phyloP scores from a whole-genome alignment of 2,329 filamentous ascomycete species.

The Fusarium coffeatum region DNA sequence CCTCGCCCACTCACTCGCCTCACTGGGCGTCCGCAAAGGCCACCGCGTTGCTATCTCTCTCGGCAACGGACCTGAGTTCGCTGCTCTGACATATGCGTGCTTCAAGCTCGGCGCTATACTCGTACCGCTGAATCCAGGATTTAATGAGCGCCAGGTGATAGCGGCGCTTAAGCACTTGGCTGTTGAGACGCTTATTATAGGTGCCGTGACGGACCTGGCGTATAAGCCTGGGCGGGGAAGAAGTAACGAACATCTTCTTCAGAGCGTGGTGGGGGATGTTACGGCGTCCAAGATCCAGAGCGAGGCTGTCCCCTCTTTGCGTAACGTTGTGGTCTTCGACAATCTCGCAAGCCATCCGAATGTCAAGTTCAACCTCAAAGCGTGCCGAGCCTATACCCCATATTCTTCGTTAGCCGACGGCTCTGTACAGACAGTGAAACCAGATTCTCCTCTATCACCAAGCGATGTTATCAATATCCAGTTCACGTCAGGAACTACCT shows the following conservation, averaged over 20 bases:
- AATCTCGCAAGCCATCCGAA: slow-evolving; percentile 69
- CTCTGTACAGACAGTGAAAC: slow-evolving; percentile 52
- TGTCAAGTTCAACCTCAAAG: slow-evolving; percentile 58
- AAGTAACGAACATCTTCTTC: slow-evolving; percentile 63
- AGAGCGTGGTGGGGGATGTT: slow-evolving; percentile 59
- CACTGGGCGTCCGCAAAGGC: slow-evolving; percentile 80
- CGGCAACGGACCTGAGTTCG: slow-evolving; percentile 87
- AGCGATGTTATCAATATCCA: slow-evolving; percentile 92
- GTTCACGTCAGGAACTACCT: slow-evolving; percentile 96
- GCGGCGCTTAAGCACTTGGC: slow-evolving; percentile 82
- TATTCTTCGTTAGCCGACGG: slow-evolving; percentile 56
- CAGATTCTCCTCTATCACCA: slow-evolving; percentile 62
- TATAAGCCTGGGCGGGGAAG: slow-evolving; percentile 68
- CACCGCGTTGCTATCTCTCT: slow-evolving; percentile 87
- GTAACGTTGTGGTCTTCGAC: slow-evolving; percentile 79
- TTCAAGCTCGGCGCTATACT: slow-evolving; percentile 96
- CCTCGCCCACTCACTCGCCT: slow-evolving; percentile 76
- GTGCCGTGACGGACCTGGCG: slow-evolving; percentile 87
- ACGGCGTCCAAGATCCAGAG: slow-evolving; percentile 49
- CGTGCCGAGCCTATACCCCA: slow-evolving; percentile 57
- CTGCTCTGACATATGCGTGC: slow-evolving; percentile 85
- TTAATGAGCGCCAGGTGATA: slow-evolving; percentile 82
- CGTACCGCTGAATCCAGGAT: slow-evolving; percentile 92
- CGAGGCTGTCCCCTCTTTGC: slow-evolving; percentile 73
- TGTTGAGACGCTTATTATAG: slow-evolving; percentile 80